Conservation (phyloP, 768 basidiomycete species). For the Suillus clintonianus region DNA sequence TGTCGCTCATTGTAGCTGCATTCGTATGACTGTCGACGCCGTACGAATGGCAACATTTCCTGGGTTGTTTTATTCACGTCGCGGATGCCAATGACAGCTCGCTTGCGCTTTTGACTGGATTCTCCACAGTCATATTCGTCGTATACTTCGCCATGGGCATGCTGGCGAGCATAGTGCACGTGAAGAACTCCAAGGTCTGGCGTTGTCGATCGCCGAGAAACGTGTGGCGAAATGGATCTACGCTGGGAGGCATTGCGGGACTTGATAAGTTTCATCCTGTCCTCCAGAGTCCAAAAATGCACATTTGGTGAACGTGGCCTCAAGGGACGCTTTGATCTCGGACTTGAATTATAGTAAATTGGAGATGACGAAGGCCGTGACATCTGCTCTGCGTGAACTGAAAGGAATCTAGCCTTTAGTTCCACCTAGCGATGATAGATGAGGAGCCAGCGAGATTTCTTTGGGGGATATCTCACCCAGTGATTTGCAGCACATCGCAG, state of each 20-base stretch:
- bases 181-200: background rate
- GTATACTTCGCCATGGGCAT: background rate
- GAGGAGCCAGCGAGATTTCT: background rate
- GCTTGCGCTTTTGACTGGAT: conserved; percentile 1
- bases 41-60: background rate
- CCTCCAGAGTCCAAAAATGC: background rate
- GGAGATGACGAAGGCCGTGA: background rate
- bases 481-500: background rate
- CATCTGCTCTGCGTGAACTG: background rate
- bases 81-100: background rate
- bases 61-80: background rate
- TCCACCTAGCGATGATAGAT: background rate
- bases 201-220: background rate
- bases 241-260: background rate
- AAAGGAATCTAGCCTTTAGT: background rate
- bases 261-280: background rate
- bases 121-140: background rate
- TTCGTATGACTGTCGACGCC: background rate
- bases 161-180: background rate
- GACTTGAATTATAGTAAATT: background rate
- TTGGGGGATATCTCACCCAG: background rate
- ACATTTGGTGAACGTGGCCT: background rate
- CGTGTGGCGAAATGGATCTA: background rate
- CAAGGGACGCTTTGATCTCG: background rate
- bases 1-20: background rate